Base-by-base conservation (phyloP, 768 basidiomycete species). In the Asterophora parasitica region DNA sequence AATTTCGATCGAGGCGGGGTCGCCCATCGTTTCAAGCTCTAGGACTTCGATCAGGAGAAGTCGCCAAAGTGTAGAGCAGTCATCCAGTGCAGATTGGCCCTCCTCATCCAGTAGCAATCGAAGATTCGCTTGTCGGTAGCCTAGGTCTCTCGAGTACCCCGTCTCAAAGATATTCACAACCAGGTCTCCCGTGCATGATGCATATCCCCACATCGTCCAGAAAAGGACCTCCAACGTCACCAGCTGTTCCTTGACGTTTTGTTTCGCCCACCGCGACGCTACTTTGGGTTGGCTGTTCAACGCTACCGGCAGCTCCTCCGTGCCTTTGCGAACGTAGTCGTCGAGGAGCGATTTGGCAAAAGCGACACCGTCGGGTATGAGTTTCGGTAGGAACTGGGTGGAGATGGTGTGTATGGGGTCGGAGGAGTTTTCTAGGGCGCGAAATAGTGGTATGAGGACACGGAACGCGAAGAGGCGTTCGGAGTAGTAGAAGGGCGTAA, bases 191-290 rank as follows among this genome's bases (percentile, higher is more conserved):
- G 72, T 76, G 56, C 88, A 84, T 0, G 83, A 65, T 9, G 79
- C 77, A 48, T 81, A 83, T 10, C 78, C 81, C 82, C 86, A 94
- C 78, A 92, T 84, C 4, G 82, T 76, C 81, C 89, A 90, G 65
- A 96, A 97, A 37, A 96, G 72, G 28, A 94, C 79, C 55, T 96
- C 91, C 41, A 96, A 69, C 35, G 92, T 61, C 9, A 83, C 81
- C 34, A 92, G 68, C 62, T 95, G 94, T 58, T 93, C 85, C 58
- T 77, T 79, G 27, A 76, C 60, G 58, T 80, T 85, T 63, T 91
- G 84, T 67, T 85, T 88, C 32, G 78, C 84, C 79, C 83, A 86
- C 33, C 67, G 64, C n/a, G 81, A 75, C 8, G 80, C 82, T 13
- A 72, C 70, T 51, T 73, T 75, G 13, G 82, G 83, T 53, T 87